Evolutionary conservation across 768 basidiomycete species (phyloP), one percentile per base, ranked within the genome.

Genomic region (Termitomyces sp.): DNA sequence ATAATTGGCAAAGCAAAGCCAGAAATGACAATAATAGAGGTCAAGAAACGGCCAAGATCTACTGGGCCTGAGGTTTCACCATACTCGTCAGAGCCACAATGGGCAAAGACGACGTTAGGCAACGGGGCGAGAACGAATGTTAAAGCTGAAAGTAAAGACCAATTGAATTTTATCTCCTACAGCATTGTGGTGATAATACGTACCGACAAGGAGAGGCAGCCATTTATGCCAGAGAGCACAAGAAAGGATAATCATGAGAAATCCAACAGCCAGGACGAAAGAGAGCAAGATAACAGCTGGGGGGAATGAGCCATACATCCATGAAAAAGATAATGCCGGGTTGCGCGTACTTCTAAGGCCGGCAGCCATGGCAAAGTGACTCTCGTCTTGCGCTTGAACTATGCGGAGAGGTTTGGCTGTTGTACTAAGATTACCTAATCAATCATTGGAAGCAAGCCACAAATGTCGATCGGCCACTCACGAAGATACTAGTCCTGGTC

Each of bases 181-280:
- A 11, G 12, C 19, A 39, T 52, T 25, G 40, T 39, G 28, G 11
- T n/a, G 14, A 19, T 35, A 21, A 19, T 19, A 77, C 90, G 60
- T 63, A 97, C 97, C 97, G 61, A 98, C 96, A 61, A 98, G 80
- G 50, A 99, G 79, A 34, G 97, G 97, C 21, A 98, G 79, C 97
- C 97, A 99, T 70, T 99, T 99, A 14, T 84, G 75, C 88, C 89
- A 98, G 30, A 98, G 76, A 7, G 97, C 97, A 69, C 97, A 98
- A 1, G 93, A 93, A 23, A 99, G 86, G 70, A 99, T 99, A 67
- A 98, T 91, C 67, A 98, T 83, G 56, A 99, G 76, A 76, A 99
- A 99, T n/a, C 97, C 97, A 16, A 96, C 82, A 6, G 97, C 97
- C 49, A 99, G 87, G 52, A 98, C 92, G 73, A 99, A 98, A 1